phyloP scores from a whole-genome alignment of 495 filamentous ascomycete species.

The Patellaria atrata region DNA sequence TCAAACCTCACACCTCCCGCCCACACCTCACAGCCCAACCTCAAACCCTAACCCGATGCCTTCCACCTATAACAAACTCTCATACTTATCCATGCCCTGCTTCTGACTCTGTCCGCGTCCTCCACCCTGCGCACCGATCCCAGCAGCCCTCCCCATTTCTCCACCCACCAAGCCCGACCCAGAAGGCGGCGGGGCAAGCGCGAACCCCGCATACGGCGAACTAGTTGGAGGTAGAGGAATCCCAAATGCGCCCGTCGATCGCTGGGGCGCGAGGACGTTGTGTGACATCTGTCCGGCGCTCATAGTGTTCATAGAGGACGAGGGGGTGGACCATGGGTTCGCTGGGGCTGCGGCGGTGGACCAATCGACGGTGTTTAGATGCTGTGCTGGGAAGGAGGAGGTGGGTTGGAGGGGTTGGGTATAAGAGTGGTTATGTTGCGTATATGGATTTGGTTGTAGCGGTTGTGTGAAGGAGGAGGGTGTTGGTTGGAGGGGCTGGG shows the following conservation, averaged over 20 bases:
- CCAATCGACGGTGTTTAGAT: constrained; percentile 14
- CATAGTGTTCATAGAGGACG: constrained; percentile 1
- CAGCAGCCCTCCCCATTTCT: constrained; percentile 1
- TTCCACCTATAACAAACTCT: constrained; percentile 53
- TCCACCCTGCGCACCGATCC: constrained; percentile 17
- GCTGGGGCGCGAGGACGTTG: too few species aligned
- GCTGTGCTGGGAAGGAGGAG: background rate
- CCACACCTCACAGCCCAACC: too few species aligned
- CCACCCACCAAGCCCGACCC: constrained; percentile 4
- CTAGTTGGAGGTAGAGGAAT: constrained; percentile 2
- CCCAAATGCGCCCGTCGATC: too few species aligned
- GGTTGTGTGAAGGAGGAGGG: constrained; percentile 1
- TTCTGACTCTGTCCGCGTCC: constrained; percentile 32
- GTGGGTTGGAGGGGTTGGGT: too few species aligned
- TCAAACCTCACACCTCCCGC: too few species aligned
- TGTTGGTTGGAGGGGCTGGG: constrained; percentile 8
- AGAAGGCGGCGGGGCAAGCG: constrained; percentile 13
- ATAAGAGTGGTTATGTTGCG: constrained; percentile 1
- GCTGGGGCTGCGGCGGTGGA: constrained; percentile 5
- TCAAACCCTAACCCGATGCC: background rate
- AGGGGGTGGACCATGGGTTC: constrained; percentile 10
- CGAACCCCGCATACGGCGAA: constrained; percentile 7
- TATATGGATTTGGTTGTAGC: constrained; percentile 4
- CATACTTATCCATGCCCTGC: constrained; percentile 61
- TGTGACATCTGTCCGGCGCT: constrained; percentile 4